Evolutionary conservation across 2,329 filamentous ascomycete species (phyloP).

Genomic region (Xenosphaeropsis pyriputrescens): DNA sequence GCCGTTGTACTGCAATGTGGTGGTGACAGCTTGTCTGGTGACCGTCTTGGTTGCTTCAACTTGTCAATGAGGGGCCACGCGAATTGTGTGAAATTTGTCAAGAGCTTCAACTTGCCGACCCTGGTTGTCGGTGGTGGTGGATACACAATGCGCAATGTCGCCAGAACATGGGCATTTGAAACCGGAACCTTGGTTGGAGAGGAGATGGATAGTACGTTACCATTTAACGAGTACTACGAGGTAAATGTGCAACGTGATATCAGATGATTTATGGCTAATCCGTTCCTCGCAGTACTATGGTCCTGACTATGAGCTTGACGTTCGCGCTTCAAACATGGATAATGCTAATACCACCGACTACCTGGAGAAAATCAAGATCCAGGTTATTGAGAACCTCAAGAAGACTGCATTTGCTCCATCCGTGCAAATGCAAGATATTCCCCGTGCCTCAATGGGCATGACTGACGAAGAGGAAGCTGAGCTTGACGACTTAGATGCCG

Average conservation of each 20-base stretch:
- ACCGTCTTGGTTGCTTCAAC: constrained; percentile 93
- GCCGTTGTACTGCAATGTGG: constrained; percentile 94
- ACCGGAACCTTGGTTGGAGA: constrained; percentile 80
- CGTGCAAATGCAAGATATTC: constrained; percentile 75
- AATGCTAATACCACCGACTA: constrained; percentile 80
- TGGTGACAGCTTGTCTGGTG: constrained; percentile 85
- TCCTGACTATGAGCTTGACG: constrained; percentile 80
- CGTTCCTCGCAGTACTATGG: constrained; percentile 58
- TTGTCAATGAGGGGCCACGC: constrained; percentile 93
- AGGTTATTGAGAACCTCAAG: constrained; percentile 73
- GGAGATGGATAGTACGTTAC: constrained; percentile 67
- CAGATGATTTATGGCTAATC: too few species aligned
- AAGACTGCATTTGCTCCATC: constrained; percentile 79
- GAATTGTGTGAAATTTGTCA: constrained; percentile 85
- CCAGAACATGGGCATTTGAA: constrained; percentile 93
- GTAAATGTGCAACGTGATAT: constrained; percentile 32
- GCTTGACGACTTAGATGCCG: constrained; percentile 60
- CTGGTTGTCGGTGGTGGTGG: constrained; percentile 92
- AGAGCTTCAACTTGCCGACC: constrained; percentile 69
- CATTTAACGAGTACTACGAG: constrained; percentile 93
- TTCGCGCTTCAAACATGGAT: constrained; percentile 76
- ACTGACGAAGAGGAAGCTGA: constrained; percentile 53
- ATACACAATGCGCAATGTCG: constrained; percentile 95
- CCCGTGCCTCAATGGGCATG: constrained; percentile 45
- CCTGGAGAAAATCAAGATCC: constrained; percentile 66